Evolutionary conservation across 768 basidiomycete genomes (phyloP), one percentile per base, ranked within the genome.

Genomic region (Rhodocollybia butyracea): DNA sequence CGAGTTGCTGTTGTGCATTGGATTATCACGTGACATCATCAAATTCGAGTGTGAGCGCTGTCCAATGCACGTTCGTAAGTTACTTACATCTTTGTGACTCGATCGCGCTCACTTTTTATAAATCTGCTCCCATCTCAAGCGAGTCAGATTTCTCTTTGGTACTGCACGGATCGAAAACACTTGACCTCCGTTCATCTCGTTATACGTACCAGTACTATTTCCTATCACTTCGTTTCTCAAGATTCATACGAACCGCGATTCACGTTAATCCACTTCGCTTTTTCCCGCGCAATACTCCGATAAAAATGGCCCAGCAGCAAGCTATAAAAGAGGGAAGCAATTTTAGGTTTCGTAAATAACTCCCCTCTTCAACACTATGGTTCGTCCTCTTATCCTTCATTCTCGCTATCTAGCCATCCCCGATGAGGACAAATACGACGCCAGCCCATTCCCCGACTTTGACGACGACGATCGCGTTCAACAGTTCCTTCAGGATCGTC

Each of bases 401-500:
- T 36, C 50, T 52, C 57, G 51, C 60, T 57, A 51, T 53, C 58
- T 65, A 82, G 78, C 77, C 61, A 61, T 76, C 56, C 73, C 75
- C 40, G 67, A 70, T 38, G 67, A 70, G 52, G 75, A 74, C 63
- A 80, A 79, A 77, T 71, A 80, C 73, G 76, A 70, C 66, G 75
- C 83, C 27, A 80, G 85, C 1, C 85, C 87, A 46, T 74, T 82
- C 69, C 85, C 87, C 46, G 80, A 82, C 59, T 76, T 80, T 55
- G 80, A 85, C 48, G 86, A 89, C 70, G 76, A 76, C 48, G 74
- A 78, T 39, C 79, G 81, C 59, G 78, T 89, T 60, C 77, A 83
- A 63, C 76, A 82, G 61, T 90, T 88, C 76, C 85, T 92, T 72
- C 83, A 87, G 67, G 90, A 93, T 73, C 79, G 85, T 47, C 83